Base-by-base conservation (phyloP, 352 stramenopile genomes). In the Blastocystis sp. region DNA sequence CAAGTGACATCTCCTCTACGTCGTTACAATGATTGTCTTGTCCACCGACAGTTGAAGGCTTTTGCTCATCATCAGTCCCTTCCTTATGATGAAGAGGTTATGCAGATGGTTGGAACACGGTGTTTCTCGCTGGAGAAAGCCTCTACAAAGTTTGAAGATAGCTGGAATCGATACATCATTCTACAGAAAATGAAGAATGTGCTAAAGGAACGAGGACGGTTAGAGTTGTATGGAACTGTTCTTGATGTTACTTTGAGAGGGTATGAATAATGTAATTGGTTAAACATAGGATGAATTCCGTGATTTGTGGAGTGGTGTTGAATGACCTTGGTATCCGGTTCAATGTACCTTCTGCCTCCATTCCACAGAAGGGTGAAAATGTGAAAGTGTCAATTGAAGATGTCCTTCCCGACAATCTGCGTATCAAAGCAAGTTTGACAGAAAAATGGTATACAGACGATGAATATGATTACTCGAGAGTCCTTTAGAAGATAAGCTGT, bases 101-200 rank as follows among this genome's bases (percentile, higher is more conserved):
- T 84, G 42, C 59, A 66, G 42, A 54, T 37, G n/a, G 53, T 84
- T 30, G 53, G 73, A 24, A 56, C 73, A 37, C 19, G 40, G 2
- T 84, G 73, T 42, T 84, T 84, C 73, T 37, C 58, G 27, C 19
- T 84, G 73, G 73, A 84, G 56, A 84, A 84, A 57, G 68, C 51
- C 53, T 54, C 44, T 24, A 84, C 73, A 3, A 66, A 68, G 27
- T 84, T 84, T 17, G 73, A 84, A 44, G 73, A 84, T 64, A 40
- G 51, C 11, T 84, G 73, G 73, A 84, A 84, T 64, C 73, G 73
- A 13, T 84, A 84, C 53, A 84, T 84, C 56, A 27, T 84, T 44
- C 48, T 84, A 3, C 73, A 84, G 73, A 30, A 56, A 24, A 84
- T 84, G 73, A 66, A 53, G 15, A 51, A 84, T n/a, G 17, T 84